Evolutionary conservation across 2,329 filamentous ascomycete genomes (phyloP).

Genomic region (Trichoderma afroharzianum): DNA sequence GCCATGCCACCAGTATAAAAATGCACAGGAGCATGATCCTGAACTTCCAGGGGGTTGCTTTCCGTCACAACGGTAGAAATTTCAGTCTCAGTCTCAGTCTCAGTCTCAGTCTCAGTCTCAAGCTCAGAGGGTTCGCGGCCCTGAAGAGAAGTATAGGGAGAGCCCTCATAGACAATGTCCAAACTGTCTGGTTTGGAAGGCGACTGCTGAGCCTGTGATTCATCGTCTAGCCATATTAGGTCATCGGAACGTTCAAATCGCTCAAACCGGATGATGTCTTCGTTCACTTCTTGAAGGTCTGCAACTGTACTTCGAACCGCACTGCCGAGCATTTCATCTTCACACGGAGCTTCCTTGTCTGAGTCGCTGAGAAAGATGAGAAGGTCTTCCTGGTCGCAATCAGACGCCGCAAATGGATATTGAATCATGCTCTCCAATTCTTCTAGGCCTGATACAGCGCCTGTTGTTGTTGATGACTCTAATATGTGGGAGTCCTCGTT

Average conservation of each 20-base stretch:
- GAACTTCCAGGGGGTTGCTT: conserved; percentile 4
- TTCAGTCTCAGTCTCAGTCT: background rate
- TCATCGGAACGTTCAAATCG: conserved; percentile 3
- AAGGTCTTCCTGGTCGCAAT: background rate
- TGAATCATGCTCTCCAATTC: background rate
- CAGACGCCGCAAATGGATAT: too few relatives aligned
- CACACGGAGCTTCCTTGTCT: background rate
- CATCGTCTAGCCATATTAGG: conserved; percentile 5
- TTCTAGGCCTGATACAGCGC: background rate
- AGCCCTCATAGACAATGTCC: background rate
- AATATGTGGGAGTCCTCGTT: background rate
- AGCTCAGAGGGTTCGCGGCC: background rate
- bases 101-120: background rate
- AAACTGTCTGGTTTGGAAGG: background rate
- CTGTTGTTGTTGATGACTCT: background rate
- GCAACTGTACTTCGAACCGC: background rate
- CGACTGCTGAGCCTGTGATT: background rate
- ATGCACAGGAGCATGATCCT: background rate
- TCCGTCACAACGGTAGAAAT: background rate
- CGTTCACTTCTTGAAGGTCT: background rate
- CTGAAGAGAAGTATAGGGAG: background rate
- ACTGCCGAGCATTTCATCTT: background rate
- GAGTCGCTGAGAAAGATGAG: conserved; percentile 2
- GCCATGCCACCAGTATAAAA: background rate
- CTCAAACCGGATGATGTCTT: background rate